Base-by-base conservation (phyloP, 1,284 basidiomycete genomes). In the Thelephora terrestris region DNA sequence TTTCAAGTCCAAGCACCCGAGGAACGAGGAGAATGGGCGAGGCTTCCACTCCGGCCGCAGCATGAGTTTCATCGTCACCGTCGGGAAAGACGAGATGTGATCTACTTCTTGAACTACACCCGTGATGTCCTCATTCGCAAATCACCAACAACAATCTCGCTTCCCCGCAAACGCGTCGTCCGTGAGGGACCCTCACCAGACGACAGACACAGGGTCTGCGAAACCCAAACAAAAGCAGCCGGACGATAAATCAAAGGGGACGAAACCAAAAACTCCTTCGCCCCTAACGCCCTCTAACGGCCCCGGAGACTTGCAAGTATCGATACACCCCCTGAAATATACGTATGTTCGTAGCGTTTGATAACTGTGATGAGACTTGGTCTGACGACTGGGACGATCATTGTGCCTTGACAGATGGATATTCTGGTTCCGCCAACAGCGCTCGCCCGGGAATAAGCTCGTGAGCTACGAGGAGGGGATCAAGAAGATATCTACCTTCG, bases 1-100 rank as follows among this genome's bases (percentile, higher is more conserved):
- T 71, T 94, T 95, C 65, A 94, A 77, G 67, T 94, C 91, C 52
- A 93, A 73, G 49, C 90, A 64, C 48, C 86, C 86, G 43, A 91
- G 71, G 64, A 92, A 92, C 2, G 88, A 89, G 49, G 78, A 70
- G 52, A 93, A 72, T 24, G 90, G 85, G 73, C 83, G 79, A 49
- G 85, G 74, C 61, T 84, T 73, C 78, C 83, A 86, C 76, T 85
- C 76, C 60, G 79, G 81, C 60, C 81, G 81, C 57, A 88, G 75
- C 61, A 75, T 87, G 58, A 88, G 78, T 70, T 80, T 85, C 85
- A 88, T 87, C 39, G 10, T 42, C 3, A 25, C 21, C 25, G 37
- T 21, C 17, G 38, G 18, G 39, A 12, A 9, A 32, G 29, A 32
- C 12, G 29, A 34, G 14, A 10, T 5, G n/a, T 21, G 29, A 16